phyloP scores from a whole-genome alignment of 306 rosid species.

The Prinsepia uniflora region DNA sequence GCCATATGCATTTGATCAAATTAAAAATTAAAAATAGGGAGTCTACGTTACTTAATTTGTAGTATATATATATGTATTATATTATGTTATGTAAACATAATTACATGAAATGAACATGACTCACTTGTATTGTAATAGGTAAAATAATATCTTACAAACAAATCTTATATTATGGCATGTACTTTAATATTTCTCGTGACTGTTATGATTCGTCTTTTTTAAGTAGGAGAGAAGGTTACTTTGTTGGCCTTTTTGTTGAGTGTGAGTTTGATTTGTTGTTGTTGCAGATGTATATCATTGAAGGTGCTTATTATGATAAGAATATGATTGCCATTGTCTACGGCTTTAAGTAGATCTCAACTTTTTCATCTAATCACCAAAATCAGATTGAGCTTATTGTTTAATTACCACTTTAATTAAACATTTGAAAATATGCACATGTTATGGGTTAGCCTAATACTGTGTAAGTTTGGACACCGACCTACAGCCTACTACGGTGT shows the following conservation, averaged over 20 bases:
- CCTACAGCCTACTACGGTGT: too few species aligned
- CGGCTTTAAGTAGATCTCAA: slow-evolving; percentile 23
- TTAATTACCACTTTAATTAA: neutral
- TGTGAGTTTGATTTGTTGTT: neutral
- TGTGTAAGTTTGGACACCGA: too few species aligned
- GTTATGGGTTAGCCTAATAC: too few species aligned
- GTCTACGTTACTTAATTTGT: too few species aligned
- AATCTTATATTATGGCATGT: too few species aligned
- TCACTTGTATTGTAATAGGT: too few species aligned
- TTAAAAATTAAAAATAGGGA: too few species aligned
- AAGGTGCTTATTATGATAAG: slow-evolving; percentile 38
- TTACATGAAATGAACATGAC: too few species aligned
- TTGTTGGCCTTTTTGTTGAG: neutral
- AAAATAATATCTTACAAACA: too few species aligned
- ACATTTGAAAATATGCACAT: neutral
- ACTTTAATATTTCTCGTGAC: neutral
- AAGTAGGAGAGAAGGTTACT: neutral
- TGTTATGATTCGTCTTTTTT: neutral
- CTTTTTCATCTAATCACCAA: neutral
- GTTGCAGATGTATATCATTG: neutral
- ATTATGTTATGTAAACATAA: too few species aligned
- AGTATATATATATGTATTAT: too few species aligned
- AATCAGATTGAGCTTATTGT: neutral
- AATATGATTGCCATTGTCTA: slow-evolving; percentile 36
- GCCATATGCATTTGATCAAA: too few species aligned